phyloP scores from a whole-genome alignment of 371 early-diverging fungal genomes.

The Mucor plumbeus region DNA sequence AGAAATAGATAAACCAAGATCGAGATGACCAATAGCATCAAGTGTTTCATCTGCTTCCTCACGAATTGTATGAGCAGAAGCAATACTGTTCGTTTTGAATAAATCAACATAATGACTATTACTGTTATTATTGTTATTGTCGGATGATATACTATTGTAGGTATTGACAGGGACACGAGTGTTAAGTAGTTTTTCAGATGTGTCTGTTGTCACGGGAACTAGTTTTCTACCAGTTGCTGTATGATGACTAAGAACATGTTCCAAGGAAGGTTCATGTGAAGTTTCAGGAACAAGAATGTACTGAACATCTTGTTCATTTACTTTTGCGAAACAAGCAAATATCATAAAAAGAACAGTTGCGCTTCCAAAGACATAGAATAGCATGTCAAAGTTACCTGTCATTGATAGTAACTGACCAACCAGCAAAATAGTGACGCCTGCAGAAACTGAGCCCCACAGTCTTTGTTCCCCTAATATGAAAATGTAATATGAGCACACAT shows the following conservation, averaged over 20 bases:
- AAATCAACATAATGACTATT: slow-evolving; percentile 25
- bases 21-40: slow-evolving; percentile 22
- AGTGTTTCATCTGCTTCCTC: slow-evolving; percentile 48
- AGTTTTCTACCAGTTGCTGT: slow-evolving; percentile 7
- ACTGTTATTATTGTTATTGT: slow-evolving; percentile 5
- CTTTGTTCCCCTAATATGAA: slow-evolving; percentile 43
- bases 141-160: slow-evolving; percentile 23
- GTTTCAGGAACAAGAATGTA: slow-evolving; percentile 4
- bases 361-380: slow-evolving; percentile 42
- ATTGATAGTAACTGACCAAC: slow-evolving; percentile 43
- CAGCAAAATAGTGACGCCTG: slow-evolving; percentile 41
- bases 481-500: neutral
- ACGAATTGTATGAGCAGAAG: slow-evolving; percentile 32
- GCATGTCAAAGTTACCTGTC: slow-evolving; percentile 33
- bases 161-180: slow-evolving; percentile 8
- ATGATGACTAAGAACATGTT: neutral
- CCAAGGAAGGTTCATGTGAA: slow-evolving; percentile 7
- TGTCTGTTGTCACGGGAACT: neutral
- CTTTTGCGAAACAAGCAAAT: slow-evolving; percentile 20
- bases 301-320: neutral
- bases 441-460: slow-evolving; percentile 50
- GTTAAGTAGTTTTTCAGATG: slow-evolving; percentile 17
- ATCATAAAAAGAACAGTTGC: slow-evolving; percentile 33
- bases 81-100: slow-evolving; percentile 30
- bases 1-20: slow-evolving; percentile 43